phyloP scores from a whole-genome alignment of 805 yeast genomes.

The Zygosaccharomyces gambellarensis region DNA sequence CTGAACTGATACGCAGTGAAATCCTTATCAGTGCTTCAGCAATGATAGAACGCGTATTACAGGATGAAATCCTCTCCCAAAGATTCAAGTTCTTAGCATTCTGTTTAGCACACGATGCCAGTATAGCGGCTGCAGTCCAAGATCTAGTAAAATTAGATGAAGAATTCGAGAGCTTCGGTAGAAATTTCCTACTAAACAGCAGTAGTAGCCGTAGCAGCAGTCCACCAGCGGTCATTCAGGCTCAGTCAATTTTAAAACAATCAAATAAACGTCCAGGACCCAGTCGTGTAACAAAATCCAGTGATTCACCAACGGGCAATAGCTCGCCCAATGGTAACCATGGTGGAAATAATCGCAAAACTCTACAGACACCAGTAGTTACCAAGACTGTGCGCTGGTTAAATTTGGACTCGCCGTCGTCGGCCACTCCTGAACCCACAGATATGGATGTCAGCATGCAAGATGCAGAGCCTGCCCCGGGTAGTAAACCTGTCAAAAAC shows the following conservation, averaged over 20 bases:
- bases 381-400: conserved; percentile 14
- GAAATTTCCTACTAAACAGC: conserved; percentile 14
- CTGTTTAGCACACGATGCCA: conserved; percentile 16
- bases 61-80: conserved; percentile 25
- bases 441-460: conserved; percentile 25
- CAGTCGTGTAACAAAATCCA: background rate
- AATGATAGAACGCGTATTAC: conserved; percentile 46
- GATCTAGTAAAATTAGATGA: conserved; percentile 34
- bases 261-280: background rate
- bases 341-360: background rate
- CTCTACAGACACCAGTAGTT: background rate
- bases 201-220: conserved; percentile 16
- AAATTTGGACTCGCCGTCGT: conserved; percentile 2
- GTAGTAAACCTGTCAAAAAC: background rate
- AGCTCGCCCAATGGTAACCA: background rate
- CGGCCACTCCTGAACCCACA: conserved; percentile 7
- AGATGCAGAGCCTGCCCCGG: conserved; percentile 11
- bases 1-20: conserved; percentile 48
- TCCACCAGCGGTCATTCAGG: conserved; percentile 12
- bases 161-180: conserved; percentile 36
- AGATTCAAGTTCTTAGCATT: conserved; percentile 25
- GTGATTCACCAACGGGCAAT: background rate
- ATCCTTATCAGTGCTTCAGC: conserved; percentile 52
- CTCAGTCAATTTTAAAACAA: background rate
- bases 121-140: conserved; percentile 27